A percentile compares a stretch with the other conserved stretches of the same genome.
These are phyloP conservation scores for Boechera divaricarpa DNA, from an alignment of 345 rosid genomes.

Conservation along the genomic window DNA sequence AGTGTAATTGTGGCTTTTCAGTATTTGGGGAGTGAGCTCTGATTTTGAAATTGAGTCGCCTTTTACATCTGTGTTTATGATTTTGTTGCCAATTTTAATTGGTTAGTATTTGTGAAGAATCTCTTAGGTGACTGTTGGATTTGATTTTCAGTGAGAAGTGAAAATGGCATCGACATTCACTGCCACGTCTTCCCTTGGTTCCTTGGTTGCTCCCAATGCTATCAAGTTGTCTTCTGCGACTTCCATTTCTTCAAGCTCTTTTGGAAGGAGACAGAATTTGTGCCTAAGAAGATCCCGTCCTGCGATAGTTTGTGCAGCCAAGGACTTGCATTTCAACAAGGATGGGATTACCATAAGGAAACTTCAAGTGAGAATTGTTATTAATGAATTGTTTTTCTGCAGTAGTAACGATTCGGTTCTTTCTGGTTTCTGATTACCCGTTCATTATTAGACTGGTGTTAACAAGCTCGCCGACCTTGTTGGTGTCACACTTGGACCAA, in stretches of 20 bases:
- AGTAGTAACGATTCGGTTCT: not conserved
- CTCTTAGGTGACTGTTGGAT: conserved; percentile 5
- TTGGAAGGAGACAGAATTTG: conserved; percentile 56
- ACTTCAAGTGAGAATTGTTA: conserved; percentile 63
- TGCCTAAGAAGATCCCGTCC: conserved; percentile 55
- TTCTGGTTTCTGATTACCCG: not conserved
- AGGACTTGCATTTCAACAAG: conserved; percentile 92
- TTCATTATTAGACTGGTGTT: conserved; percentile 70
- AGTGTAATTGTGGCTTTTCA: not conserved
- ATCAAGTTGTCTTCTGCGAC: conserved; percentile 53
- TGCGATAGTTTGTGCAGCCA: conserved; percentile 76
- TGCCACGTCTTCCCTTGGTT: conserved; percentile 70
- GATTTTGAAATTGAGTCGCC: conserved; percentile 3
- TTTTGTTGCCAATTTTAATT: not conserved
- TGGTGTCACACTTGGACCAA: conserved; percentile 97
- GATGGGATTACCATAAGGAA: conserved; percentile 90
- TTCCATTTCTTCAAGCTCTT: conserved; percentile 52
- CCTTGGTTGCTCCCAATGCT: conserved; percentile 67
- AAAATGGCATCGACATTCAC: conserved; percentile 82
- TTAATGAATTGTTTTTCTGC: not conserved
- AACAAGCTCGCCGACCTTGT: conserved; percentile 98
- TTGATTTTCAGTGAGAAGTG: conserved; percentile 36
- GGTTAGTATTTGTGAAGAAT: not conserved
- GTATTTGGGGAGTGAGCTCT: conserved; percentile 11
- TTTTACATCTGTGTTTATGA: not conserved